Evolutionary conservation across 2,329 filamentous ascomycete genomes (phyloP), one percentile per base, ranked within the genome.

Genomic region (Epichloe amarillans): DNA sequence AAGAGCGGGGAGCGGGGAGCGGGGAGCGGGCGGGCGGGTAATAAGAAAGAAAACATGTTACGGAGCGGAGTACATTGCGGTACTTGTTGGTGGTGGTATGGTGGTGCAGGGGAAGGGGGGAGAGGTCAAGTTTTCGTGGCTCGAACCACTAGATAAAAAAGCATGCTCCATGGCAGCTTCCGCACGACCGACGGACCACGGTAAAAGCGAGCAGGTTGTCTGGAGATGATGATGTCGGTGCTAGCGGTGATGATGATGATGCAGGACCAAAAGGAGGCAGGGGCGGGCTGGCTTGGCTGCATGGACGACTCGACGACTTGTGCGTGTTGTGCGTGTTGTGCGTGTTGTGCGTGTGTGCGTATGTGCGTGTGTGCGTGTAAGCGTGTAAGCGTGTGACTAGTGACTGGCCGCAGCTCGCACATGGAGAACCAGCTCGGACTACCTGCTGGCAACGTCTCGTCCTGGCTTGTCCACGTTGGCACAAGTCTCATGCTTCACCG

Each of bases 261-360:
- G 46, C 50, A 51, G 36, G 50, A 39, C 48, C 45, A 48, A 45
- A 50, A 47, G 49, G 49, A 52, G 50, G 26, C 30, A 49, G 40
- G 40, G 40, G 30, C 39, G n/a, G n/a, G n/a, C n/a, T n/a, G n/a
- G n/a, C n/a, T n/a, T 33, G 17, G 30, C 39, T 33, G 17, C 47
- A 23, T 23, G 40, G 40, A 37, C 39, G 23, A 33, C 21, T n/a
- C 17, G 39, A n/a, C 36, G 36, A 23, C 36, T n/a, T 38, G 36
- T 38, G 36, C 36, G 36, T 19, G 19, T 19, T 10, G 7, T 26
- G 23, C 7, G 7, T 26, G 7, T 26, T 2, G n/a, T 26, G 26
- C 26, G 26, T 30, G 8, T 30, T 17, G 17, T 17, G 17, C 8
- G 44, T 38, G 35, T 12, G 14, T 2, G 19, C 17, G 17, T 19